Evolutionary conservation across 306 rosid species (phyloP), one percentile per base, ranked within the genome.

Genomic region (Erythrophleum fordii): DNA sequence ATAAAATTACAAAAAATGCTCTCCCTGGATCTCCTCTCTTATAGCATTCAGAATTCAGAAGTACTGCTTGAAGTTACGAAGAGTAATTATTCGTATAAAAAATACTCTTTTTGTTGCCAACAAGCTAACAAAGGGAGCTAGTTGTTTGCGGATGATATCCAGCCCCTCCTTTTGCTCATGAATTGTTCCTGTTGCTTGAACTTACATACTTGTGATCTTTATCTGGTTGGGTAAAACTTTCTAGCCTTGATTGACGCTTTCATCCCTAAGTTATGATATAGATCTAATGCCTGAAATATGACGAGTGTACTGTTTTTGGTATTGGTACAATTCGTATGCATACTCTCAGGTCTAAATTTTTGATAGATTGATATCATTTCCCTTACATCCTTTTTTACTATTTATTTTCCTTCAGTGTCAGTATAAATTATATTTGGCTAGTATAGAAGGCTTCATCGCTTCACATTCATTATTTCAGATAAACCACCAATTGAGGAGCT

Each of bases 401-500:
- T 51, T 69, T 34, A 71, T 51, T 61, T 60, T 20, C 34, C 34
- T 62, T 53, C 52, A 52, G 26, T 61, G 51, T 69, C 11, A 22
- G 39, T n/a, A 31, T 52, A 35, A 42, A 75, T 77, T 77, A 56
- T 62, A 69, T 22, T 35, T 55, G 31, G 14, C 56, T 44, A 23
- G 55, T 55, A 82, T 17, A 39, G 49, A 84, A 53, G 25, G 52
- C 51, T 65, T 48, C 48, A 72, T 80, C 77, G 67, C 69, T 80
- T 72, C 49, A 20, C 62, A 49, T 65, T 74, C 77, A 66, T 83
- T 73, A 67, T 67, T 82, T 86, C 91, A 95, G 99, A 95, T 84
- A 95, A 95, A 85, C 99, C 99, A 26, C 97, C 97, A 22, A 83
- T 89, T 84, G 93, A 86, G 86, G 97, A 95, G 89, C 97, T 95